Evolutionary conservation across 225 moss, liverwort and hornwort species (phyloP).

Genomic region (Ulota crispa): DNA sequence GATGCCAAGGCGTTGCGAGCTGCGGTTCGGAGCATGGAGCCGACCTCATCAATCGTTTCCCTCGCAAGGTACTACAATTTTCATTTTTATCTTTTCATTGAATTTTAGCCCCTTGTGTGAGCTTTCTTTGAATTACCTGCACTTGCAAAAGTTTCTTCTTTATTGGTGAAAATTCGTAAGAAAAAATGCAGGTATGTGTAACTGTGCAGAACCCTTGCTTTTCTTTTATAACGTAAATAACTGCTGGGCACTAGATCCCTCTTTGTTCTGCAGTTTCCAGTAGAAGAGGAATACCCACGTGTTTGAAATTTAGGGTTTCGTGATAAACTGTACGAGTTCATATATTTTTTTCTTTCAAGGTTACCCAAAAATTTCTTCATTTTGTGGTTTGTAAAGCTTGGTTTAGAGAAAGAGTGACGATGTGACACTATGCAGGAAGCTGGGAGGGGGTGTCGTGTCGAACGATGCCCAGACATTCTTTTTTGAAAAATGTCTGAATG

Average conservation of each 20-base stretch:
- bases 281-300: too few species aligned
- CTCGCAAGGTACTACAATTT: slow-evolving; percentile 34
- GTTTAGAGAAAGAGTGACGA: slow-evolving; percentile 19
- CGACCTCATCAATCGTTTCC: slow-evolving; percentile 32
- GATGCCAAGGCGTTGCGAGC: slow-evolving; percentile 41
- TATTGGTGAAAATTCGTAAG: not conserved
- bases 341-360: not conserved
- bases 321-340: not conserved
- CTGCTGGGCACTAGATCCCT: not conserved
- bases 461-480: slow-evolving; percentile 62
- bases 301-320: not conserved
- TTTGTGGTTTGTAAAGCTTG: not conserved
- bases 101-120: not conserved
- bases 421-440: slow-evolving; percentile 56
- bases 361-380: not conserved
- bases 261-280: not conserved
- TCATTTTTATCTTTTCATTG: not conserved
- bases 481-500: slow-evolving; percentile 64
- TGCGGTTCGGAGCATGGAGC: slow-evolving; percentile 60
- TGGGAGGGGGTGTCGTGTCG: slow-evolving; percentile 71
- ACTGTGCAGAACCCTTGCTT: not conserved
- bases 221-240: not conserved
- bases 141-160: not conserved
- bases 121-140: not conserved
- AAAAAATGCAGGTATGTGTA: not conserved